These are phyloP conservation scores for Chytriomyces sp. DNA, from an alignment of 192 early-diverging fungal species.

Conservation along the genomic window DNA sequence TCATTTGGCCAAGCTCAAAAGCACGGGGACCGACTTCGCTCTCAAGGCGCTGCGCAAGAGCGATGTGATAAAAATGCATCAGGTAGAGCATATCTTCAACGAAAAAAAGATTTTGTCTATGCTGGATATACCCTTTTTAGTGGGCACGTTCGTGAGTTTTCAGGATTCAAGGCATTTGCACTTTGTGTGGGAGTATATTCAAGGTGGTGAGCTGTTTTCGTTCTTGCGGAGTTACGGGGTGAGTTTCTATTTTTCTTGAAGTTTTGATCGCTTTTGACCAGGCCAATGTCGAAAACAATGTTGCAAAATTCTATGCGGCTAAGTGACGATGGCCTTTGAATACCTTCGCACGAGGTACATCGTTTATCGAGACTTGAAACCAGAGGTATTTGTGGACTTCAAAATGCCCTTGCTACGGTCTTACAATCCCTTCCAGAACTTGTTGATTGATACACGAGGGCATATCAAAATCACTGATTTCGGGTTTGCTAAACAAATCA, in stretches of 20 bases:
- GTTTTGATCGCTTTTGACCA: not conserved
- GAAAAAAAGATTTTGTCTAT: constrained; percentile 85
- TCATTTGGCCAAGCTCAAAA: constrained; percentile 80
- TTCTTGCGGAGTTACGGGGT: constrained; percentile 70
- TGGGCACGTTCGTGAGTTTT: constrained; percentile 78
- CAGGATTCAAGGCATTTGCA: constrained; percentile 87
- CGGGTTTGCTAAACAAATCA: constrained; percentile 81
- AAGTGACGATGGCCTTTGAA: constrained; percentile 42
- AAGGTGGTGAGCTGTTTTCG: constrained; percentile 90
- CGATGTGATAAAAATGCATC: constrained; percentile 85
- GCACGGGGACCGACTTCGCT: constrained; percentile 77
- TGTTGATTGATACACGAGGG: constrained; percentile 71
- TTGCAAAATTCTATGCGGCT: constrained; percentile 33
- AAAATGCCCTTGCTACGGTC: not conserved
- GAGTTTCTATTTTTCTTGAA: not conserved
- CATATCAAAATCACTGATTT: constrained; percentile 89
- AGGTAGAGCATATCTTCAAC: constrained; percentile 94
- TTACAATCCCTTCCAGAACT: constrained; percentile 53
- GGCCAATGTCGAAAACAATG: constrained; percentile 1
- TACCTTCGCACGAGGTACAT: constrained; percentile 77
- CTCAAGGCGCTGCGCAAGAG: constrained; percentile 90
- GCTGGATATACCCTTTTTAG: constrained; percentile 83
- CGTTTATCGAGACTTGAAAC: constrained; percentile 86
- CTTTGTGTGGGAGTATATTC: constrained; percentile 91
- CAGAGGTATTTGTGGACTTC: constrained; percentile 48